Conservation (phyloP, 148 eudicot genomes). For the Agrostemma githago region DNA sequence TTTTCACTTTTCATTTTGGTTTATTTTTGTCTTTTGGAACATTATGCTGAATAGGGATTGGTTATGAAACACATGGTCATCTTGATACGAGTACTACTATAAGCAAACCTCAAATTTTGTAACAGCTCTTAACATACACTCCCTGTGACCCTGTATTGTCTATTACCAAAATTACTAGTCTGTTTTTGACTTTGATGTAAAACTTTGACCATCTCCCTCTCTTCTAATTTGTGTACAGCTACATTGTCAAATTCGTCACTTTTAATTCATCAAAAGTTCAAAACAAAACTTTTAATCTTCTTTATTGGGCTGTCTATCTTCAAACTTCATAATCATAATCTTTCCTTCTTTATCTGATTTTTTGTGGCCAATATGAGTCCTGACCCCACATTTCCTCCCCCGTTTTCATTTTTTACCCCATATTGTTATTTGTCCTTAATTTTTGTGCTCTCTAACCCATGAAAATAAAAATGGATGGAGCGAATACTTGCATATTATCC, state of each 20-base stretch:
- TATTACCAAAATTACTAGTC: not conserved
- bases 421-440: no score
- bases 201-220: no score
- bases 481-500: not conserved
- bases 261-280: not conserved
- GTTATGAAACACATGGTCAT: not conserved
- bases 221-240: not conserved
- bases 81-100: not conserved
- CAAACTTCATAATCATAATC: no score
- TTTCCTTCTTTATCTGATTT: no score
- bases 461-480: not conserved
- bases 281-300: no score
- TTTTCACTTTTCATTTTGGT: conserved; percentile 11
- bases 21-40: not conserved
- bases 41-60: not conserved
- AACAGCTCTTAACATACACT: not conserved
- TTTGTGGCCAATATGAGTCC: no score
- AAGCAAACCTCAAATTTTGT: not conserved
- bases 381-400: no score
- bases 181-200: not conserved
- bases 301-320: no score
- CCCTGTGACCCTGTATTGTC: no score
- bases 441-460: no score
- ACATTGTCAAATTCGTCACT: not conserved
- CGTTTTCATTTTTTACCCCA: no score